These are phyloP conservation scores for Pelargonium cotyledonis DNA, from an alignment of 441 rosid genomes.

Conservation along the genomic window DNA sequence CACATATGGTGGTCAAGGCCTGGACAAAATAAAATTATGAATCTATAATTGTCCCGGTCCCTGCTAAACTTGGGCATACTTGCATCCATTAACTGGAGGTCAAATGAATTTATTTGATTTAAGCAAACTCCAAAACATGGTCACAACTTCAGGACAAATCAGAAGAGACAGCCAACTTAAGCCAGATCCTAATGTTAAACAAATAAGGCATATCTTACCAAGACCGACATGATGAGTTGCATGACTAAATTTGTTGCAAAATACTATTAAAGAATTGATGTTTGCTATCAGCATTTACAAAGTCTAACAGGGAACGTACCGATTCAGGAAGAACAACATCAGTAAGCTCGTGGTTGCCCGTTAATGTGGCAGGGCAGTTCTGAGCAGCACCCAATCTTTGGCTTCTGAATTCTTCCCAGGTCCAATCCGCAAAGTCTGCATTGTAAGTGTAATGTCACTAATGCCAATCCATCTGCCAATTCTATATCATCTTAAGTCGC, in stretches of 20 bases:
- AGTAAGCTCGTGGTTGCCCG: constrained; percentile 72
- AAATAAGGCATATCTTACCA: not conserved
- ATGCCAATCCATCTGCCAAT: not conserved
- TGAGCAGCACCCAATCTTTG: constrained; percentile 87
- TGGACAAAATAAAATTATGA: not conserved
- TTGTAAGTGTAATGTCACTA: not conserved
- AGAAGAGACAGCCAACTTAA: not conserved
- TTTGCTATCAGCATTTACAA: not conserved
- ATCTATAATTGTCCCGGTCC: not conserved
- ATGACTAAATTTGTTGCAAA: not conserved
- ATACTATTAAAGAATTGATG: not conserved
- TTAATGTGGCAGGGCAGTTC: constrained; percentile 85
- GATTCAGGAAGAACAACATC: constrained; percentile 45
- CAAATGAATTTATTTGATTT: not conserved
- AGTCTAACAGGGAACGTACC: constrained; percentile 22
- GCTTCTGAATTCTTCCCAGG: constrained; percentile 82
- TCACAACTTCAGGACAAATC: not conserved
- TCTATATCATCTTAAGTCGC: not conserved
- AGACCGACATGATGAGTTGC: not conserved
- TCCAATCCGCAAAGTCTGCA: constrained; percentile 82
- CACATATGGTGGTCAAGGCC: not conserved
- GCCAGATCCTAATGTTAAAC: not conserved
- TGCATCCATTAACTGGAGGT: not conserved
- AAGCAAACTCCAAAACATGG: not conserved
- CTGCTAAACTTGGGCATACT: not conserved